Evolutionary conservation across 192 early-diverging fungal species (phyloP).

Genomic region (Backusella westeae): DNA sequence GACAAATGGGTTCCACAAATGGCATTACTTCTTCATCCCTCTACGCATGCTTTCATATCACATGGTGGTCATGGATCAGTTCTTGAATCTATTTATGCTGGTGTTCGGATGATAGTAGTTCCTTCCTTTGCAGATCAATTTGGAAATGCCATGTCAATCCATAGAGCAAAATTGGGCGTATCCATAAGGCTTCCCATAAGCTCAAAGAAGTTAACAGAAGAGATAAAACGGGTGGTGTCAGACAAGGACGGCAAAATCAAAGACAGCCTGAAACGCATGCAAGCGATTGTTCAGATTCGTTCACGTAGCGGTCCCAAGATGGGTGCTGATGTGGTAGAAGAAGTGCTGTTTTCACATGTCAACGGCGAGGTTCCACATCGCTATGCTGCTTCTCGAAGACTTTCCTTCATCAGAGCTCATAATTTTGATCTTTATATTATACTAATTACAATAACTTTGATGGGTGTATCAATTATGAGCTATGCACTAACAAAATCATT

Average conservation of each 20-base stretch:
- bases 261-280: neutral
- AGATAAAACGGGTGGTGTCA: neutral
- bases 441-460: neutral
- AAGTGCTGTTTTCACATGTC: constrained; percentile 12
- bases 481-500: neutral
- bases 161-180: neutral
- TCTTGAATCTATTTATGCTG: constrained; percentile 32
- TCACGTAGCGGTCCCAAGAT: neutral
- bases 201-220: neutral
- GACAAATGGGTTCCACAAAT: constrained; percentile 24
- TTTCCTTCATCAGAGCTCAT: constrained; percentile 16
- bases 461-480: neutral
- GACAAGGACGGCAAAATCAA: neutral
- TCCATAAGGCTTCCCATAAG: neutral
- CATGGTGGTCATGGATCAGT: constrained; percentile 24
- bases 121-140: constrained; percentile 30
- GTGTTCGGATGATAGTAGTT: constrained; percentile 23
- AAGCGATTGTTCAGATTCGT: constrained; percentile 12
- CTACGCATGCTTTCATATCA: too few relatives aligned
- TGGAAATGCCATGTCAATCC: constrained; percentile 1
- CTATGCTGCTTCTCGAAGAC: constrained; percentile 13
- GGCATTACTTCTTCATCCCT: constrained; percentile 23
- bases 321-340: constrained; percentile 22
- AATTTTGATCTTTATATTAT: constrained; percentile 18
- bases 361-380: constrained; percentile 14